Evolutionary conservation across 306 rosid genomes (phyloP).

Genomic region (Benincasa hispida): DNA sequence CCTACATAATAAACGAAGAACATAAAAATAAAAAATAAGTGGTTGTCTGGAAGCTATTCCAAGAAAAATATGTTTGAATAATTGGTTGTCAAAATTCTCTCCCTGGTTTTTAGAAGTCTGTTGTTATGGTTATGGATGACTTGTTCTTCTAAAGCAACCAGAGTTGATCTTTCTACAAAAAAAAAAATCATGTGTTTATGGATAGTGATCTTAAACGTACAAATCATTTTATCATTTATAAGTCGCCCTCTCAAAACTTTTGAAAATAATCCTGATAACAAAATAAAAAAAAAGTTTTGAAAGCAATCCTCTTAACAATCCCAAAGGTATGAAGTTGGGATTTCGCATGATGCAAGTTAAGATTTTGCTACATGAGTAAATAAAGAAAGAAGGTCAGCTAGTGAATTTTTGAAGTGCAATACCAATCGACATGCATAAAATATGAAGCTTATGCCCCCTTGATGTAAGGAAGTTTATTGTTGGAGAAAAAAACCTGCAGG

Average conservation of each 20-base stretch:
- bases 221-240: not conserved
- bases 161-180: not conserved
- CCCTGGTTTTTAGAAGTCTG: not conserved
- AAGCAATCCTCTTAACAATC: too few species aligned
- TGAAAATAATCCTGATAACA: not conserved
- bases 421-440: slow-evolving; percentile 83
- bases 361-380: not conserved
- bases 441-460: slow-evolving; percentile 56
- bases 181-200: not conserved
- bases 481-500: slow-evolving; percentile 89
- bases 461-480: slow-evolving; percentile 62
- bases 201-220: not conserved
- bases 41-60: not conserved
- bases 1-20: slow-evolving; percentile 28
- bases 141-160: not conserved
- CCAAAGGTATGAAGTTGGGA: not conserved
- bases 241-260: not conserved
- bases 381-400: not conserved
- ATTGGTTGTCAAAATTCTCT: not conserved
- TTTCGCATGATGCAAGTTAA: not conserved
- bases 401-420: slow-evolving; percentile 13
- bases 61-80: not conserved
- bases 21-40: not conserved
- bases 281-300: not conserved
- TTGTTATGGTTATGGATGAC: not conserved